Percentiles rank a stretch among this genome's conserved stretches.
Evolutionary conservation across 148 eudicot species (phyloP).

Genomic region (Simmondsia chinensis): DNA sequence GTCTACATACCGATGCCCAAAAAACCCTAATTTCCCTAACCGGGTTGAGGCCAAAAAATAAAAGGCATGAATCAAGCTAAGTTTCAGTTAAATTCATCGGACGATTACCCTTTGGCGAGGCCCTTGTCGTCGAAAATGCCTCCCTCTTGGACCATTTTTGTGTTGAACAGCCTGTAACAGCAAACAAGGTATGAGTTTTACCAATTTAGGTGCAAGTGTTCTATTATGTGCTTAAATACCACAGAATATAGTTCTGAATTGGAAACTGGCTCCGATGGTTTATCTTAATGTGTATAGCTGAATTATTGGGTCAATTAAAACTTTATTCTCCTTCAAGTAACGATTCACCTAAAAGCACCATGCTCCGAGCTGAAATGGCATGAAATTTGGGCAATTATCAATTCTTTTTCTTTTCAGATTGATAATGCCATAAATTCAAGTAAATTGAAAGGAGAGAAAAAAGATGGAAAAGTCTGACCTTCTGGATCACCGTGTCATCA

Average conservation of each 20-base stretch:
- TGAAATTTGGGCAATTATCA: no score
- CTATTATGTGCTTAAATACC: no score
- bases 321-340: no score
- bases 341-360: no score
- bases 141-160: constrained; percentile 70
- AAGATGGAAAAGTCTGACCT: constrained; percentile 7
- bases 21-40: neutral
- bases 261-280: no score
- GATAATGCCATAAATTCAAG: neutral
- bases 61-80: no score
- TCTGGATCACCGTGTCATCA: constrained; percentile 20
- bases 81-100: no score
- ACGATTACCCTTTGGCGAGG: constrained; percentile 60
- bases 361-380: no score
- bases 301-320: no score
- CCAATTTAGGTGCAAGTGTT: neutral
- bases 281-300: no score
- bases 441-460: neutral
- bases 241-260: neutral
- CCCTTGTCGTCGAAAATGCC: constrained; percentile 85
- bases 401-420: no score
- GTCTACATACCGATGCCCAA: neutral
- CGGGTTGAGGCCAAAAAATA: neutral
- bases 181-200: neutral
- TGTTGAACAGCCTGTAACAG: constrained; percentile 58